Percentiles rank a stretch among this genome's conserved stretches.
These are phyloP conservation scores for Globisporangium irregulare DNA, from an alignment of 352 stramenopile species.

Conservation along the genomic window DNA sequence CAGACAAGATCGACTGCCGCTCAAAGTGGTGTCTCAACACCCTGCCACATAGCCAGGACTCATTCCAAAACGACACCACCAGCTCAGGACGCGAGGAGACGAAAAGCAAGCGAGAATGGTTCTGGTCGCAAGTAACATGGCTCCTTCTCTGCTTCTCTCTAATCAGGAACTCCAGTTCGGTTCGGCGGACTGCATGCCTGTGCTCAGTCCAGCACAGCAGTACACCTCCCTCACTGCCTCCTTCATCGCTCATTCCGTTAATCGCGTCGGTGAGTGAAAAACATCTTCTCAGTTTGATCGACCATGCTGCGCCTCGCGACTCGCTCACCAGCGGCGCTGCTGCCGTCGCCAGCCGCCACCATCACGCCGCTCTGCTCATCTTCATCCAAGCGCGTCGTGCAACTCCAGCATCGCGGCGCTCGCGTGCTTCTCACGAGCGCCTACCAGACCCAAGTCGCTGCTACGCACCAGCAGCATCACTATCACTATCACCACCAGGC, in stretches of 20 bases:
- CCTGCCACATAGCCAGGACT: not conserved
- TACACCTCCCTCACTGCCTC: not conserved
- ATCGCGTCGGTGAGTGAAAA: not conserved
- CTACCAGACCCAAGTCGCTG: conserved; percentile 12
- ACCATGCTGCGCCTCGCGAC: conserved; percentile 8
- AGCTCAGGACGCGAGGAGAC: conserved; percentile 13
- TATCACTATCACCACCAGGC: not conserved
- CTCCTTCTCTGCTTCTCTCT: conserved; percentile 1
- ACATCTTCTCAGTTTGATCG: not conserved
- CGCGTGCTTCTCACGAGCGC: conserved; percentile 17
- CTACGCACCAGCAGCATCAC: not conserved
- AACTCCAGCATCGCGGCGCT: not conserved
- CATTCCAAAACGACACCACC: not conserved
- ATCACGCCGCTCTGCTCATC: not conserved
- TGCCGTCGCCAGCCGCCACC: not conserved
- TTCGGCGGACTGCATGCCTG: not conserved
- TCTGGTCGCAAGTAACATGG: not conserved
- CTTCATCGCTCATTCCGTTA: not conserved
- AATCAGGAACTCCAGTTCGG: not conserved
- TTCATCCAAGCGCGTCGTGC: not conserved
- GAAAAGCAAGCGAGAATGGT: not conserved
- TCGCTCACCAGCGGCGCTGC: conserved; percentile 2
- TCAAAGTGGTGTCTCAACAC: not conserved
- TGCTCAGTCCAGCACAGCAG: not conserved
- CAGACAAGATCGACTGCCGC: not conserved